Evolutionary conservation across 2,329 filamentous ascomycete genomes (phyloP), one percentile per base, ranked within the genome.

Genomic region (Botrytis fabae): DNA sequence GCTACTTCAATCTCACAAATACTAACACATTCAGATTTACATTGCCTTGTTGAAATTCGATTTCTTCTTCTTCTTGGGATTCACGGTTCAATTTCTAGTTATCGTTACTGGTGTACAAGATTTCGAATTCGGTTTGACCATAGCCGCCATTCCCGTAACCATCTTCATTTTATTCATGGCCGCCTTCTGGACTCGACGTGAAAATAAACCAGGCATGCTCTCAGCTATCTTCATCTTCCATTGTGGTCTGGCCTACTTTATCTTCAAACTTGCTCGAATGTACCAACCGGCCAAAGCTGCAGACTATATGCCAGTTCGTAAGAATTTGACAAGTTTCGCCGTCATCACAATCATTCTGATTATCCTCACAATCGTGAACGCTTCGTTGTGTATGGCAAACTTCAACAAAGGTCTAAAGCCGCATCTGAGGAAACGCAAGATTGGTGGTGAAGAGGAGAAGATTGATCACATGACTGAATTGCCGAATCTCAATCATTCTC

Each of bases 1-100:
- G 32, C 20, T 16, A n/a, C 40, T 25, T 25, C 16, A 18, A 14
- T 38, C 18, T 38, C 8, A 38, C 7, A 8, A 40, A 65, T 66
- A n/a, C 74, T 78, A 70, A 79, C 46, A 42, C n/a, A 18, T 48
- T 32, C 70, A 97, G 95, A 95, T 99, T 82, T 99, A 98, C 83
- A 98, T 99, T 80, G 94, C 96, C 54, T 88, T 99, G 18, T 88
- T 99, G 77, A 99, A 99, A 83, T 99, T 99, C 82, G 96, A 99
- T 84, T 98, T 99, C 84, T 99, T 99, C 90, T 98, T 99, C 86
- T 99, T 99, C 87, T 90, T 99, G 69, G 96, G 95, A 71, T 99
- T 99, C 83, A 98, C 96, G 10, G 93, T 99, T 64, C 96, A 99
- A 81, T 99, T 99, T 83, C 88, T 98, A 71, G 95, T 99, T 78